Base-by-base conservation (phyloP, 805 yeast genomes). In the Wickerhamomyces rabaulensis region DNA sequence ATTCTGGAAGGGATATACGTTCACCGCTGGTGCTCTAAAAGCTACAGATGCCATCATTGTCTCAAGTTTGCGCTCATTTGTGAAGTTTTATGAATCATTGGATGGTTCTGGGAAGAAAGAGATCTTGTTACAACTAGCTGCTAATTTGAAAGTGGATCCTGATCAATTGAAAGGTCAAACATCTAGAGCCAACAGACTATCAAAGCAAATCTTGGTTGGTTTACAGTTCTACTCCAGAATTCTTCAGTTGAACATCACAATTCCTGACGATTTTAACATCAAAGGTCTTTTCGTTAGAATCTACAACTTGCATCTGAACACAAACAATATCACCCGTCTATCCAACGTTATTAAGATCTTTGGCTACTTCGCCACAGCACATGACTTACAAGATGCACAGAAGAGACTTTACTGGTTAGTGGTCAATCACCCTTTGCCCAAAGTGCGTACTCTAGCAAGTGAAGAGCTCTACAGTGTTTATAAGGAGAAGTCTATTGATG, bases 221-320 rank as follows among this genome's bases (percentile, higher is more conserved):
- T n/a, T 59, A 26, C 62, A 58, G 23, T 60, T 58, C 42, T 49
- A 49, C 9, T 38, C 60, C 2, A 50, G 63, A 13, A 42, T 56
- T 1, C 44, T 59, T 8, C 56, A 54, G 39, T 40, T 52, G 2
- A 56, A 56, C 25, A 40, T 55, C 8, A 33, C 47, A 9, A 47
- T 60, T 3, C 62, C 64, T 3, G 16, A 20, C 1, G 45, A 38
- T 1, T 60, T 60, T 42, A 57, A 56, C 29, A 54, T 62, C 17
- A 55, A 66, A 33, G 63, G 68, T 1, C 58, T 81, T 5, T 77
- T 68, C 40, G 67, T 76, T 1, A 64, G 80, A 26, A 62, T 76
- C 6, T 80, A 72, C 65, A 84, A 84, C 56, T 60, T 80, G 29
- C 84, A 82, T 45, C 63, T 84, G 29, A 74, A 74, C 47, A 75